phyloP scores from a whole-genome alignment of 208 protist genomes.

The Phytomonas sp. region DNA sequence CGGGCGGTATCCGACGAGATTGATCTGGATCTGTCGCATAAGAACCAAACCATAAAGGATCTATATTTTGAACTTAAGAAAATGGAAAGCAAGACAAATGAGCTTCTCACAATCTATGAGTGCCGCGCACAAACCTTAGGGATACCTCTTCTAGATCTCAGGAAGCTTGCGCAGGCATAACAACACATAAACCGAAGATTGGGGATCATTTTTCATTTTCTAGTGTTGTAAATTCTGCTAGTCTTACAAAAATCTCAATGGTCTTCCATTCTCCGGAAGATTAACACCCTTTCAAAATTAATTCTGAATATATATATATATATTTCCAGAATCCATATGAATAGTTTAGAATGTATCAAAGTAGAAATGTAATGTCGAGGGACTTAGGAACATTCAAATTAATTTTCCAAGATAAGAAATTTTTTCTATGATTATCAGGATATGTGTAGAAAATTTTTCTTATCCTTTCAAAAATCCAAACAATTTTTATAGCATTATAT shows the following conservation, averaged over 20 bases:
- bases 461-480: conserved; percentile 1
- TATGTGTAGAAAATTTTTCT: conserved; percentile 3
- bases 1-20: conserved; percentile 82
- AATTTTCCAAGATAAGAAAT: neutral
- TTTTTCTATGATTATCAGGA: conserved; percentile 1
- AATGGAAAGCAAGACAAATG: conserved; percentile 47
- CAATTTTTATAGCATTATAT: conserved; percentile 1
- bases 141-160: conserved; percentile 27
- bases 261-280: neutral
- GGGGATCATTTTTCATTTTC: neutral
- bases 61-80: conserved; percentile 93
- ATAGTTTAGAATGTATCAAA: neutral
- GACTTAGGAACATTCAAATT: neutral
- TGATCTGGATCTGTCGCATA: conserved; percentile 85
- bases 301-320: conserved; percentile 1
- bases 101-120: conserved; percentile 72
- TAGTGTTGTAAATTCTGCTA: neutral
- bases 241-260: neutral
- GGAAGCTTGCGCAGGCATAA: neutral
- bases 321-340: neutral
- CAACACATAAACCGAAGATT: neutral
- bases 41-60: conserved; percentile 94
- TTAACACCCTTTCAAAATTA: neutral
- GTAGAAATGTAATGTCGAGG: neutral
- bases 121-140: conserved; percentile 48